These are phyloP conservation scores for Hysterangium stoloniferum DNA, from an alignment of 768 basidiomycete genomes.

Conservation along the genomic window DNA sequence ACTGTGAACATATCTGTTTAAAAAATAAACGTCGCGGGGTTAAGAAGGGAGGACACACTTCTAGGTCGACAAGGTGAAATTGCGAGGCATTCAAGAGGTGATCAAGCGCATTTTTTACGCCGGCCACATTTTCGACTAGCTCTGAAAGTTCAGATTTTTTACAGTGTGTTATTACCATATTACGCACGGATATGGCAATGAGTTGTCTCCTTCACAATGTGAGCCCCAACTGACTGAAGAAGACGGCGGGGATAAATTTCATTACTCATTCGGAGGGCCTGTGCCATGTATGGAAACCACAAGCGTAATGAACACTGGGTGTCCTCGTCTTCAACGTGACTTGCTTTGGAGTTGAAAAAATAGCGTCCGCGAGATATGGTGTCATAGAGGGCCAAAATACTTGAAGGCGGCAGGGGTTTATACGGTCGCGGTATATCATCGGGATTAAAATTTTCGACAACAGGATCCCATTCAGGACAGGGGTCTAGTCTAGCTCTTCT, in stretches of 20 bases:
- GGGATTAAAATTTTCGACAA: not conserved
- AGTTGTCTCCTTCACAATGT: conserved; percentile 1
- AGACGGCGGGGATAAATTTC: conserved; percentile 1
- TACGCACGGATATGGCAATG: conserved; percentile 3
- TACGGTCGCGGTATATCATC: conserved; percentile 3
- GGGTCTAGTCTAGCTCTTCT: not conserved
- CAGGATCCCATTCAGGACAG: conserved; percentile 1
- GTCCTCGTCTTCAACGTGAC: conserved; percentile 1
- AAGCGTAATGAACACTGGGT: not conserved
- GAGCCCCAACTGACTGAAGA: not conserved
- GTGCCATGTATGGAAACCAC: conserved; percentile 6
- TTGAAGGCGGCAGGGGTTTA: not conserved
- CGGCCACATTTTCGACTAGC: conserved; percentile 1
- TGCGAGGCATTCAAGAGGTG: not conserved
- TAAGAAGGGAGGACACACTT: not conserved
- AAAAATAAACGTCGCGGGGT: not conserved
- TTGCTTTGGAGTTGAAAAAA: not conserved
- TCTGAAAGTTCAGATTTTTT: not conserved
- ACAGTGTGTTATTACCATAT: not conserved
- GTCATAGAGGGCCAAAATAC: conserved; percentile 1
- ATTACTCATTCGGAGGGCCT: conserved; percentile 4
- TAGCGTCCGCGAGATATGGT: not conserved
- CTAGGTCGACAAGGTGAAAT: not conserved
- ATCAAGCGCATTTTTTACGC: not conserved
- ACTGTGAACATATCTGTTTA: not conserved